Conservation (phyloP, 345 rosid species). For the Gossypium mustelinum region DNA sequence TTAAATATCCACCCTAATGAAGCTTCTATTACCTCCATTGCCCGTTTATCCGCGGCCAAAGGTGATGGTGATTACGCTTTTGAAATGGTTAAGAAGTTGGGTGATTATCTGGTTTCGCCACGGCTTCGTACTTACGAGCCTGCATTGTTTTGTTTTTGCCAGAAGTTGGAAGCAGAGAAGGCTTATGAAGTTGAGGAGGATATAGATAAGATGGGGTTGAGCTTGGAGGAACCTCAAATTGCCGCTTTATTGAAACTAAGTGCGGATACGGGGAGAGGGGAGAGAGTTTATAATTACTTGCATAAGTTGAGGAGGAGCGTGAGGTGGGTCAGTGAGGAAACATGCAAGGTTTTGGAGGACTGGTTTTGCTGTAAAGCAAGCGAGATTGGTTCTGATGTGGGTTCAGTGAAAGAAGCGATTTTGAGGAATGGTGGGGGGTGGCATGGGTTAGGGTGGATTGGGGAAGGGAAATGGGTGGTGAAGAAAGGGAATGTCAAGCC, state of each 20-base stretch:
- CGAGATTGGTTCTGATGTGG: constrained; percentile 24
- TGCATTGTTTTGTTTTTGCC: constrained; percentile 64
- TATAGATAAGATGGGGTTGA: constrained; percentile 48
- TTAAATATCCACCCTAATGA: constrained; percentile 53
- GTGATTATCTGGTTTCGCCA: constrained; percentile 43
- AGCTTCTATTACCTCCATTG: constrained; percentile 63
- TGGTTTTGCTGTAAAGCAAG: constrained; percentile 50
- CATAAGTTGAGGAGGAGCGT: constrained; percentile 64
- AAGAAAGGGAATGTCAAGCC: constrained; percentile 45
- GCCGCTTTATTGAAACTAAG: constrained; percentile 68
- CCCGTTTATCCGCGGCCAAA: constrained; percentile 62
- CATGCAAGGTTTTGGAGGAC: constrained; percentile 44
- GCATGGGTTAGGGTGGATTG: constrained; percentile 94
- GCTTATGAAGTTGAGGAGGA: constrained; percentile 79
- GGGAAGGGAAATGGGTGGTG: constrained; percentile 66
- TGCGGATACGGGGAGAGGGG: constrained; percentile 42
- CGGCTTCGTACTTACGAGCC: constrained; percentile 78
- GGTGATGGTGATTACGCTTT: constrained; percentile 76
- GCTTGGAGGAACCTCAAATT: constrained; percentile 63
- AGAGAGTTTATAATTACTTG: constrained; percentile 64
- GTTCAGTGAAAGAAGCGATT: constrained; percentile 37
- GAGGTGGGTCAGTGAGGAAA: constrained; percentile 55
- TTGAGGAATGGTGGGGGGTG: constrained; percentile 82
- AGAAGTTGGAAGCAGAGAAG: constrained; percentile 57
- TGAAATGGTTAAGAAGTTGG: constrained; percentile 51